Evolutionary conservation across 2,329 filamentous ascomycete species (phyloP), one percentile per base, ranked within the genome.

Genomic region (Aspergillus unguis): DNA sequence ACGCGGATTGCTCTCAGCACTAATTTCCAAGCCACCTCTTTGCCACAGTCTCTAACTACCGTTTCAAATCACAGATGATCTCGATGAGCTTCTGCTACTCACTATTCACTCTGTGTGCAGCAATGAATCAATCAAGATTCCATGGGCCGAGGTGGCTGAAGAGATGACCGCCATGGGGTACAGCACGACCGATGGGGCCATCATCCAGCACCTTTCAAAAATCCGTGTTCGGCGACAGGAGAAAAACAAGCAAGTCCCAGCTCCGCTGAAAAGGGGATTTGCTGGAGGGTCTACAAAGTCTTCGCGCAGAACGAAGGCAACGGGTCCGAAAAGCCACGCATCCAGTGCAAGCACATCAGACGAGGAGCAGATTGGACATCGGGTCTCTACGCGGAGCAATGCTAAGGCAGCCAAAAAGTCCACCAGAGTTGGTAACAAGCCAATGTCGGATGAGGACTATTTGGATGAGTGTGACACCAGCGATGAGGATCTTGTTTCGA

Each of bases 121-220:
- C 33, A 46, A 56, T 3, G 43, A 62, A 3, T 63, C 63, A 1
- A 54, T 76, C 17, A 73, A 67, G 50, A 66, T 79, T 23, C 76
- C 76, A 6, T 78, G 74, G 73, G 58, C 61, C 1, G 55, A 69
- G 2, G 66, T 77, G 25, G 75, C 74, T 5, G 44, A 57, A 25
- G 56, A 17, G 17, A 17, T 17, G 17, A 17, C 17, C 17, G 17
- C 63, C 1, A 74, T 78, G 70, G 70, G 70, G 5, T 50, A 64
- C 1, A 66, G 65, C n/a, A 72, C 73, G 50, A 70, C 68, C 0
- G 73, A 73, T 44, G 74, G 75, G 2, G 72, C 75, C 1, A 76
- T 78, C 25, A 62, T 73, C 1, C 76, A 79, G 55, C 76, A 78
- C 48, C 62, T 78, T 10, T 65, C 74, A 0, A 78, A 79, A 53